phyloP scores from a whole-genome alignment of 441 rosid species.

The Lagerstroemia fauriei region DNA sequence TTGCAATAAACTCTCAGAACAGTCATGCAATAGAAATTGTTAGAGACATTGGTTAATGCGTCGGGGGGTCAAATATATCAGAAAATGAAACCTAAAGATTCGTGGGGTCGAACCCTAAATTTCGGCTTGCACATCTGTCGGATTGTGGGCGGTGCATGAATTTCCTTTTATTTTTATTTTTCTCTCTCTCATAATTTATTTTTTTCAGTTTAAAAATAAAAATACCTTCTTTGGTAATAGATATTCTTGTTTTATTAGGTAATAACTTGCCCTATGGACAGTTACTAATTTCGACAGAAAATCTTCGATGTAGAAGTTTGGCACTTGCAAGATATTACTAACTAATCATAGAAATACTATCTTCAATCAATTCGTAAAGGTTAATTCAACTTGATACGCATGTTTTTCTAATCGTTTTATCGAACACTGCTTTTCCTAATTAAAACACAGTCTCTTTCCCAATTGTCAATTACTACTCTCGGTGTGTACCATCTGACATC shows the following conservation, averaged over 20 bases:
- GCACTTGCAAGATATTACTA: not conserved
- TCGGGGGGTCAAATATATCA: not conserved
- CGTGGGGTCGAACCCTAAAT: slow-evolving; percentile 8
- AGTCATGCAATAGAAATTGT: not conserved
- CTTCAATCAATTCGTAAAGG: not conserved
- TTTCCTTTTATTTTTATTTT: not conserved
- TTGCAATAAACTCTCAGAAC: not conserved
- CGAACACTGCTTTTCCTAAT: not conserved
- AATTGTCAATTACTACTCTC: no score
- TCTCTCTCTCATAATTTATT: not conserved
- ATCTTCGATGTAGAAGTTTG: not conserved
- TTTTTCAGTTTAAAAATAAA: no score
- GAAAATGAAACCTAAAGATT: slow-evolving; percentile 7
- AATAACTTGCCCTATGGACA: not conserved
- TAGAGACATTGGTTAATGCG: not conserved
- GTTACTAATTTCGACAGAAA: not conserved
- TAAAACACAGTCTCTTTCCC: no score
- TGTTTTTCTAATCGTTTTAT: not conserved
- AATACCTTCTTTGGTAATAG: not conserved
- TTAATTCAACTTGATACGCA: not conserved
- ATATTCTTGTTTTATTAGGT: not conserved
- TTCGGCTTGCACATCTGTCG: not conserved
- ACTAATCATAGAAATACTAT: not conserved
- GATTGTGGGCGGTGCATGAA: not conserved
- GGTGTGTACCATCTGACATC: no score